phyloP scores from a whole-genome alignment of 768 basidiomycete genomes.

The Daedaleopsis nitida region DNA sequence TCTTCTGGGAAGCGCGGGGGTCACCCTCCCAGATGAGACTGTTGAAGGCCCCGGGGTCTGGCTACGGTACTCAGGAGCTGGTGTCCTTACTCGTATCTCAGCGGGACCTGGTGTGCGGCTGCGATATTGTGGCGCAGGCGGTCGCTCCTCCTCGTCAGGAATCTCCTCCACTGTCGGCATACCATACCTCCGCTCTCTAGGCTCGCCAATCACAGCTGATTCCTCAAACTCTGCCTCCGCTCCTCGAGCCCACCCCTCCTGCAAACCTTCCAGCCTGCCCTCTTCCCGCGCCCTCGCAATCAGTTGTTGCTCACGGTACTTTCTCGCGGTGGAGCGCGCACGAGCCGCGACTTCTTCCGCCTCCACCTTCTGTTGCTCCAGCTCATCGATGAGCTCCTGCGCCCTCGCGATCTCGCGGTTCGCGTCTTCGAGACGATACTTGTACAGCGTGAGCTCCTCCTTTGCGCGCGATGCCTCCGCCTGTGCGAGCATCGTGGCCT shows the following conservation, averaged over 20 bases:
- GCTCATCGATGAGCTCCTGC: conserved; percentile 59
- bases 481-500: conserved; percentile 54
- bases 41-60: conserved; percentile 10
- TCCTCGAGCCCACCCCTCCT: conserved; percentile 56
- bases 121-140: background rate
- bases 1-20: background rate
- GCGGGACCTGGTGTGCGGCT: background rate
- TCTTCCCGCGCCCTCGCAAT: conserved; percentile 62
- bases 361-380: conserved; percentile 58
- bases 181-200: background rate
- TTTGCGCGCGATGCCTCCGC: conserved; percentile 56
- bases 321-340: conserved; percentile 53
- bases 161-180: conserved; percentile 2
- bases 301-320: conserved; percentile 54
- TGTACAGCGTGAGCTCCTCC: conserved; percentile 64
- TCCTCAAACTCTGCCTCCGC: conserved; percentile 44
- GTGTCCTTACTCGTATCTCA: conserved; percentile 9
- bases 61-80: conserved; percentile 12
- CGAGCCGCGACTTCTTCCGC: conserved; percentile 67
- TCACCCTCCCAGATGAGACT: conserved; percentile 1
- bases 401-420: conserved; percentile 70
- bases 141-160: conserved; percentile 20
- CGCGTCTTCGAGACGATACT: conserved; percentile 61
- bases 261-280: conserved; percentile 61
- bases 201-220: conserved; percentile 11